Conservation (phyloP, 2,329 filamentous ascomycete genomes). For the Fusarium longipes region DNA sequence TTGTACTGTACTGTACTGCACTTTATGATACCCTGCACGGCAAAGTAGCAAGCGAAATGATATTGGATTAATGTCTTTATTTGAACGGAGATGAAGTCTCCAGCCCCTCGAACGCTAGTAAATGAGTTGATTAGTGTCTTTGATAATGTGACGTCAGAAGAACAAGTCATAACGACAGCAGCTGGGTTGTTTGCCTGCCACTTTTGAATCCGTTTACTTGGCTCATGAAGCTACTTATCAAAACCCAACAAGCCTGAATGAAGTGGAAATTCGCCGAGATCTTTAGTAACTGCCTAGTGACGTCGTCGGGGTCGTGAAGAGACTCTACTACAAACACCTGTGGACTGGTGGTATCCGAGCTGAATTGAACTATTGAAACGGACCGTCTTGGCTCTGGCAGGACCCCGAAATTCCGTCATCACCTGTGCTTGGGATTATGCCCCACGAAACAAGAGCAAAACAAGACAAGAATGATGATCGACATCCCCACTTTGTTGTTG, state of each 20-base stretch:
- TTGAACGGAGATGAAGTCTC: slow-evolving; percentile 16
- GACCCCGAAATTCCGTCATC: slow-evolving; percentile 32
- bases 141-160: slow-evolving; percentile 28
- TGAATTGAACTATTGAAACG: slow-evolving; percentile 5
- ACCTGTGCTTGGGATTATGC: background rate
- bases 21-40: slow-evolving; percentile 44
- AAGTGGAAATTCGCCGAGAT: slow-evolving; percentile 12
- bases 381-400: slow-evolving; percentile 9
- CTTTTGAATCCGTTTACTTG: background rate
- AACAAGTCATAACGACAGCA: slow-evolving; percentile 11
- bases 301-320: slow-evolving; percentile 29
- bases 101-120: slow-evolving; percentile 4
- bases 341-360: background rate
- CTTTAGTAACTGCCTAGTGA: slow-evolving; percentile 9
- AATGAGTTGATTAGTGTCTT: background rate
- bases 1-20: slow-evolving; percentile 18
- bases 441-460: slow-evolving; percentile 9
- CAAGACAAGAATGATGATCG: slow-evolving; percentile 24
- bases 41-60: slow-evolving; percentile 38
- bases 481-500: slow-evolving; percentile 24
- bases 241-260: background rate
- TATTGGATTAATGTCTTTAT: slow-evolving; percentile 23
- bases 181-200: slow-evolving; percentile 7
- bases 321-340: background rate
- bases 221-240: slow-evolving; percentile 13